These are phyloP conservation scores for Nidula niveotomentosa DNA, from an alignment of 1,284 basidiomycete genomes.

Conservation along the genomic window DNA sequence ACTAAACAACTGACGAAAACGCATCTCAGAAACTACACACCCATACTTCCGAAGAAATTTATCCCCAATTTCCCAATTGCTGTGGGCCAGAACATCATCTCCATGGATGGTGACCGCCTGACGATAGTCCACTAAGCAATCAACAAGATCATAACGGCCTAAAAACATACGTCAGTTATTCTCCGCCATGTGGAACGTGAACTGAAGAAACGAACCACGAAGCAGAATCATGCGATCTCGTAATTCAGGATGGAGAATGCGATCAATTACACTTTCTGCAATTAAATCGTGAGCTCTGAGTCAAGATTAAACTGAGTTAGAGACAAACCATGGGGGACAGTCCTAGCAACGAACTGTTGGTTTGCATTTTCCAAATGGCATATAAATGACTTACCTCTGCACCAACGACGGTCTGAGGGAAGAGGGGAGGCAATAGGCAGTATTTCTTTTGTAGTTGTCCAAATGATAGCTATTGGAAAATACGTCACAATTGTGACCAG, in stretches of 20 bases:
- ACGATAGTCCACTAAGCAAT: slow-evolving; percentile 73
- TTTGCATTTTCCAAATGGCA: too few species aligned
- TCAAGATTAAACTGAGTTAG: not conserved
- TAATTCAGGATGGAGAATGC: slow-evolving; percentile 83
- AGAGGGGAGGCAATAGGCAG: slow-evolving; percentile 83
- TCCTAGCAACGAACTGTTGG: slow-evolving; percentile 37
- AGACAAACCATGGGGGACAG: slow-evolving; percentile 77
- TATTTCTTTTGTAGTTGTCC: slow-evolving; percentile 81
- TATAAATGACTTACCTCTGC: slow-evolving; percentile 55
- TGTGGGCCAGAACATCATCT: slow-evolving; percentile 85
- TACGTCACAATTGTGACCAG: not conserved
- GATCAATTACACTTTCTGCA: slow-evolving; percentile 85
- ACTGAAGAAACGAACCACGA: slow-evolving; percentile 42
- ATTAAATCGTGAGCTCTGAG: slow-evolving; percentile 6
- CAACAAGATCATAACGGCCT: slow-evolving; percentile 79
- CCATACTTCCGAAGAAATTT: slow-evolving; percentile 80
- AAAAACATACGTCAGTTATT: slow-evolving; percentile 22
- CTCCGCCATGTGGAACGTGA: not conserved
- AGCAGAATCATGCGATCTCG: slow-evolving; percentile 88
- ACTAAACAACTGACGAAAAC: not conserved
- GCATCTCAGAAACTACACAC: slow-evolving; percentile 39
- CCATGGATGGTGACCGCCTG: slow-evolving; percentile 75
- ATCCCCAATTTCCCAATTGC: slow-evolving; percentile 87
- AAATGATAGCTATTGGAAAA: slow-evolving; percentile 70
- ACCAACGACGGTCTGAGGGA: slow-evolving; percentile 84